A percentile compares a stretch with the other conserved stretches of the same genome.
phyloP scores from a whole-genome alignment of 192 early-diverging fungal species.

The Gigaspora rosea region DNA sequence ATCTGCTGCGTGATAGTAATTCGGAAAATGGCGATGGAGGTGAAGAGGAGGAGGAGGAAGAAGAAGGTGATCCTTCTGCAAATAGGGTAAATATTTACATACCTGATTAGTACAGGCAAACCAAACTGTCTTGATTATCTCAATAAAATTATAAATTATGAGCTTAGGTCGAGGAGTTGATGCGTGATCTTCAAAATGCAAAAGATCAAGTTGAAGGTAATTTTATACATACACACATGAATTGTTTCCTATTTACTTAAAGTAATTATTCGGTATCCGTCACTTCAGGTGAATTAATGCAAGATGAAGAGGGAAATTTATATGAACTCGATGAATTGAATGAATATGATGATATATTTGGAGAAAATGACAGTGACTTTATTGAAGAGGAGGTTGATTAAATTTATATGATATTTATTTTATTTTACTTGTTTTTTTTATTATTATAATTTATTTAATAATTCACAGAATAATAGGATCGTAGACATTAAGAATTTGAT shows the following conservation, averaged over 20 bases:
- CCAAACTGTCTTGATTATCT: background rate
- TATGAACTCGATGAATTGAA: conserved; percentile 14
- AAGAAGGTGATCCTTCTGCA: background rate
- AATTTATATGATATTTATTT: background rate
- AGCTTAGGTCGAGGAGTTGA: background rate
- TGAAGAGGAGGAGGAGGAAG: background rate
- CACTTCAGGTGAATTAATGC: background rate
- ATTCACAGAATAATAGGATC: too few species aligned
- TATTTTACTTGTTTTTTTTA: too few species aligned
- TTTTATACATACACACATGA: background rate
- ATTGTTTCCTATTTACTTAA: background rate
- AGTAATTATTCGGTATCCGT: background rate
- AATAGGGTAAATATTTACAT: conserved; percentile 14
- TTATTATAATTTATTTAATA: too few species aligned
- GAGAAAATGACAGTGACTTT: conserved; percentile 10
- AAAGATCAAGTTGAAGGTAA: conserved; percentile 7
- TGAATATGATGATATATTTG: conserved; percentile 25
- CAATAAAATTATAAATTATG: background rate
- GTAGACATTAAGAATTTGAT: too few species aligned
- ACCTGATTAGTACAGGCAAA: background rate
- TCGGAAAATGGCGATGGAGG: conserved; percentile 12
- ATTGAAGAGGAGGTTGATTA: conserved; percentile 4
- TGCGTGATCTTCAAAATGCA: conserved; percentile 2
- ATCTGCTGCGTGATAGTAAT: background rate
- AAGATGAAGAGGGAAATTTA: conserved; percentile 2